Evolutionary conservation across 305 asterid genomes (phyloP), one percentile per base, ranked within the genome.

Genomic region (Stenogyne calaminthoides): DNA sequence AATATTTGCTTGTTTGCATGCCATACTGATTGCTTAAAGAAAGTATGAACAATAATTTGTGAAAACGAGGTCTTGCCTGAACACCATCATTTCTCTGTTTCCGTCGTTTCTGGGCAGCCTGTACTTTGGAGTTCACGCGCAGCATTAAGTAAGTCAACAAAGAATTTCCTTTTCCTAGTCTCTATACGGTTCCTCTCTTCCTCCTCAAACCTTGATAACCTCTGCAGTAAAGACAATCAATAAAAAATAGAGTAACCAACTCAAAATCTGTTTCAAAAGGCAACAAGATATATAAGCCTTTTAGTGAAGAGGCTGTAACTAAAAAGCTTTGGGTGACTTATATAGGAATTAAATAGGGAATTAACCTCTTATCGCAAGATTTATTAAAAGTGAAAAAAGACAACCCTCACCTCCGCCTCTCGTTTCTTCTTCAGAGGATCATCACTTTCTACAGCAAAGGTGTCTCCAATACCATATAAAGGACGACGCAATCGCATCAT

Each of bases 51-150:
- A 67, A 47, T 0, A 42, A 69, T 55, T 29, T 56, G 36, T 5
- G 51, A 61, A 79, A 76, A 44, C 18, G 69, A 69, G 51, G 22
- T 29, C 93, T 5, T 86, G 77, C 99, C 96, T 95, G 99, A 80
- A 95, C 95, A 77, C 95, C 93, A 77, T 95, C 99, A 77, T 89
- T 93, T 75, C 97, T 89, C 79, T 92, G 99, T 80, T 93, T 95
- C 59, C 99, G 82, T 29, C 97, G 90, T 80, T 88, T 95, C 84
- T 95, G 99, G 83, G 88, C 76, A 80, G 97, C 97, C 80, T 87
- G 97, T 56, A 91, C 87, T 83, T 77, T 92, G 99, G 77, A 92
- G 89, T 82, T 95, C 99, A 56, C 99, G 97, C 52, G 86, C 93
- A 75, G 92, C 95, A 84, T 91, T 91, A 62, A 91, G 93, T 78